Evolutionary conservation across 352 stramenopile species (phyloP), one percentile per base, ranked within the genome.

Genomic region (Phytophthora nicotianae): DNA sequence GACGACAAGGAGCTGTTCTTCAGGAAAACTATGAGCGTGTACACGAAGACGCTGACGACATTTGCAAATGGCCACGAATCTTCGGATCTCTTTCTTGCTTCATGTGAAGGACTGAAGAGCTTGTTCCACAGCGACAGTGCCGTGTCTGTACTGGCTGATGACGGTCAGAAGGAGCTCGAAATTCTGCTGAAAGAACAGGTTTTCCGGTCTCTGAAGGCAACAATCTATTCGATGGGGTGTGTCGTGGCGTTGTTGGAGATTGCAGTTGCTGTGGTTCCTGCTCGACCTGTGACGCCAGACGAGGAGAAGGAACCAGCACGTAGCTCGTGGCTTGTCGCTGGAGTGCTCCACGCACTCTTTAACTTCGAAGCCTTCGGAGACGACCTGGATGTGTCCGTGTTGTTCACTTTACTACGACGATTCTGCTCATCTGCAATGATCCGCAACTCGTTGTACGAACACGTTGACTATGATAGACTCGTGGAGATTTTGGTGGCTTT

Each of bases 221-320:
- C 53, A 2, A 45, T 72, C 14, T 83, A 83, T 54, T 85, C 81
- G 16, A 71, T 88, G 23, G 81, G 90, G 2, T 87, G 76, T 35
- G 72, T 87, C 29, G 62, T 80, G n/a, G 67, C 63, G 14, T 26
- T 90, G 11, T 58, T 90, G 26, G 79, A 92, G 37, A 52, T 83
- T 10, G 65, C 65, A 17, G 52, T 57, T 24, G 50, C 24, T 19
- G 38, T 68, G 32, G 41, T 74, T 43, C 49, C 60, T 51, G 21
- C 52, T 50, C 33, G 29, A 4, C 1, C 20, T 33, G 17, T 29
- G 7, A 32, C 11, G 11, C 17, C 20, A 5, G 19, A 66, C n/a
- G 14, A 46, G 20, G 66, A 77, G 9, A 37, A 58, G n/a, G 54
- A 77, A 23, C 61, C 58, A 43, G 48, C 59, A 14, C 70, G 48